phyloP scores from a whole-genome alignment of 305 asterid genomes.

The Fraxinus albicans region DNA sequence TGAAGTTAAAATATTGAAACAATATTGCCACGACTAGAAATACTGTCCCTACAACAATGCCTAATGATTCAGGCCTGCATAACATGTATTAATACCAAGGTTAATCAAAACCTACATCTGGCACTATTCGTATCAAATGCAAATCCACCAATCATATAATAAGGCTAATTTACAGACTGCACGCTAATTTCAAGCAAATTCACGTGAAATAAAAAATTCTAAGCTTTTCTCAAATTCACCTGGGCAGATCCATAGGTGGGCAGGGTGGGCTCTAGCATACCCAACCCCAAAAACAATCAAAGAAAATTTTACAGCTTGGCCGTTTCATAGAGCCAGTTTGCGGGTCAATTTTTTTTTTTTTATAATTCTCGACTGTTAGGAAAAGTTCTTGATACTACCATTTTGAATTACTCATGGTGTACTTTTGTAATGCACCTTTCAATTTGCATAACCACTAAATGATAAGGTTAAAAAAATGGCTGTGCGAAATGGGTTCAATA shows the following conservation, averaged over 20 bases:
- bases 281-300: neutral
- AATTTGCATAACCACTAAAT: neutral
- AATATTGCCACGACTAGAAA: constrained; percentile 48
- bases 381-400: neutral
- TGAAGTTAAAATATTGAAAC: constrained; percentile 52
- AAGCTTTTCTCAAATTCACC: neutral
- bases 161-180: neutral
- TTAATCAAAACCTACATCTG: neutral
- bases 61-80: constrained; percentile 55
- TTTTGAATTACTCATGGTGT: neutral
- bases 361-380: neutral
- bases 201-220: neutral
- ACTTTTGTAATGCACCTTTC: neutral
- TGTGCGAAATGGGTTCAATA: neutral
- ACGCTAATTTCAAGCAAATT: neutral
- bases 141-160: neutral
- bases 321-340: neutral
- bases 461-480: neutral
- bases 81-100: neutral
- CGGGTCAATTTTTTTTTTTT: neutral
- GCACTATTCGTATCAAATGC: neutral
- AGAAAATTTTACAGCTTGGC: neutral
- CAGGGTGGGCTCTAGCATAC: neutral
- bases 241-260: neutral
- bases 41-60: constrained; percentile 48